Evolutionary conservation across 176 grass and related monocot species (phyloP).

Genomic region (Phoenix dactylifera): DNA sequence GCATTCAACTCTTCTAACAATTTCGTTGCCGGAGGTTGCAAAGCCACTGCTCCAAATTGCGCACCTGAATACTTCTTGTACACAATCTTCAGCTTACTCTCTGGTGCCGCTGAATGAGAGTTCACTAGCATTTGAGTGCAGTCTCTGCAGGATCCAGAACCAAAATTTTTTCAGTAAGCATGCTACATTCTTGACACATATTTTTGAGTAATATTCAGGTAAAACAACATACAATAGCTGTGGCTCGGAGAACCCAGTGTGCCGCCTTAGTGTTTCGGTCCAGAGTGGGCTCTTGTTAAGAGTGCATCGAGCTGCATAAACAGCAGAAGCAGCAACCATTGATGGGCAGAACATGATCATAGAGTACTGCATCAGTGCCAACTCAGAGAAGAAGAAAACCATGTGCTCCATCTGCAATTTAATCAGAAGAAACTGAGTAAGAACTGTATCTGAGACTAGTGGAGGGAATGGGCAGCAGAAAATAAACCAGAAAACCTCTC

Average conservation of each 20-base stretch:
- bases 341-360: conserved; percentile 33
- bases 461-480: no score
- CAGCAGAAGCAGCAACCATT: conserved; percentile 34
- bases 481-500: background rate
- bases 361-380: conserved; percentile 45
- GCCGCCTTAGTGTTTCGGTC: conserved; percentile 47
- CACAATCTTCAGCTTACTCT: conserved; percentile 21
- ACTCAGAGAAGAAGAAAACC: conserved; percentile 49
- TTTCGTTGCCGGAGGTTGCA: conserved; percentile 4
- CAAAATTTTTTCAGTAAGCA: background rate
- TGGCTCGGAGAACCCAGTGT: conserved; percentile 37
- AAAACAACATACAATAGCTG: conserved; percentile 35
- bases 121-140: conserved; percentile 21
- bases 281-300: conserved; percentile 58
- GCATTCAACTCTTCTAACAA: background rate
- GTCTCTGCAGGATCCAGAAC: conserved; percentile 22
- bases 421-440: background rate
- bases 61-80: conserved; percentile 43
- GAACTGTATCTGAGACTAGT: no score
- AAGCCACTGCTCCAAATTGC: conserved; percentile 28
- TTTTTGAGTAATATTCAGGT: no score
- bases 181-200: no score
- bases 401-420: conserved; percentile 40
- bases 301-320: conserved; percentile 57
- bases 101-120: conserved; percentile 21